phyloP scores from a whole-genome alignment of 768 basidiomycete genomes.

The Calocybe cyanea region DNA sequence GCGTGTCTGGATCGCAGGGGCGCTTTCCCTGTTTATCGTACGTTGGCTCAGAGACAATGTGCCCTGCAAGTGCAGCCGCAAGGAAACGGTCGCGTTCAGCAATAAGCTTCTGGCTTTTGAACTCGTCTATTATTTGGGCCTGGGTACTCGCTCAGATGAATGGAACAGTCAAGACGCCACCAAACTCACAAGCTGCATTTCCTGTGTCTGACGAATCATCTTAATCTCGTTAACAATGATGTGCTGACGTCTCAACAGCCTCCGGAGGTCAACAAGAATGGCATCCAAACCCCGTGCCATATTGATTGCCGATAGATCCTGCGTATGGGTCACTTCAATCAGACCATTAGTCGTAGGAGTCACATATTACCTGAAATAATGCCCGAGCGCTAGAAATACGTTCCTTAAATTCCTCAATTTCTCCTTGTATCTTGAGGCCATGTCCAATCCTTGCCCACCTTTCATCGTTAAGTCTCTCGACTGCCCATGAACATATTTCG shows the following conservation, averaged over 20 bases:
- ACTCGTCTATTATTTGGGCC: slow-evolving; percentile 1
- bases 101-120: slow-evolving; percentile 5
- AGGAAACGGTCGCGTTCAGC: neutral
- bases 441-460: neutral
- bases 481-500: slow-evolving; percentile 9
- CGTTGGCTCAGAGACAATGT: neutral
- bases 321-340: neutral
- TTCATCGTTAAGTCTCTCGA: neutral
- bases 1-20: slow-evolving; percentile 2
- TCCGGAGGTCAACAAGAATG: neutral
- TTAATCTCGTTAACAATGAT: too few species aligned
- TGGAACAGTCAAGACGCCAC: neutral
- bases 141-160: neutral
- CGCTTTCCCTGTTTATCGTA: neutral
- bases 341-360: neutral
- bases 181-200: neutral
- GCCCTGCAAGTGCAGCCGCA: neutral
- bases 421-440: neutral
- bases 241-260: neutral
- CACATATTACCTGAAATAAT: slow-evolving; percentile 4
- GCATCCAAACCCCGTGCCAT: slow-evolving; percentile 4
- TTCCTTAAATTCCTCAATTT: slow-evolving; percentile 6
- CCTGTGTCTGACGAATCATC: neutral
- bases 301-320: slow-evolving; percentile 3
- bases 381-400: slow-evolving; percentile 6